Evolutionary conservation across 2,329 filamentous ascomycete species (phyloP).

Genomic region (Dryadomyces sulphureus): DNA sequence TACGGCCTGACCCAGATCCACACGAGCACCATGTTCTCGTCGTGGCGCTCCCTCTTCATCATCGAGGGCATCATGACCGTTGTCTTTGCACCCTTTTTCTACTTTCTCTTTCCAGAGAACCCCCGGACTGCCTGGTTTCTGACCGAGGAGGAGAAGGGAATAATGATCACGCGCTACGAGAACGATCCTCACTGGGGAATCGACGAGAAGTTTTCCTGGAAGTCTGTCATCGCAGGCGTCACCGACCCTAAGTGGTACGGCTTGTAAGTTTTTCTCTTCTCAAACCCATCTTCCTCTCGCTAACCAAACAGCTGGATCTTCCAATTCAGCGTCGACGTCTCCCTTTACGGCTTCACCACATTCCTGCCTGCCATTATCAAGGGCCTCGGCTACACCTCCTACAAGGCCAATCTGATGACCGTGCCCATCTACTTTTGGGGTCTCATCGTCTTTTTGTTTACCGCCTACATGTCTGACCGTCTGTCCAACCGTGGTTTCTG

Average conservation of each 20-base stretch:
- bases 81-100: conserved; percentile 17
- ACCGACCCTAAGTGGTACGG: conserved; percentile 17
- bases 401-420: conserved; percentile 19
- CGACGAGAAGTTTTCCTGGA: conserved; percentile 15
- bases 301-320: conserved; percentile 11
- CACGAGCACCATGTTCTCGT: conserved; percentile 17
- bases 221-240: conserved; percentile 11
- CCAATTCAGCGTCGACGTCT: conserved; percentile 19
- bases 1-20: conserved; percentile 22
- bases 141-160: conserved; percentile 13
- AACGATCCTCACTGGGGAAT: conserved; percentile 14
- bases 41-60: conserved; percentile 25
- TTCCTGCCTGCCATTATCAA: conserved; percentile 21
- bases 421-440: conserved; percentile 18
- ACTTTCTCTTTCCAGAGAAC: conserved; percentile 14
- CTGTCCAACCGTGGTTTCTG: conserved; percentile 12
- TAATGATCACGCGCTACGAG: conserved; percentile 15
- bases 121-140: conserved; percentile 17
- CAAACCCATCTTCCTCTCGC: neutral
- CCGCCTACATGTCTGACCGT: conserved; percentile 15
- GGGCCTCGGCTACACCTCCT: conserved; percentile 19
- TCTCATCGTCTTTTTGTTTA: conserved; percentile 14
- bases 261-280: conserved; percentile 11
- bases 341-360: conserved; percentile 19
- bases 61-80: conserved; percentile 25